Base-by-base conservation (phyloP, 2,329 filamentous ascomycete species). In the Xylariaceae sp. region DNA sequence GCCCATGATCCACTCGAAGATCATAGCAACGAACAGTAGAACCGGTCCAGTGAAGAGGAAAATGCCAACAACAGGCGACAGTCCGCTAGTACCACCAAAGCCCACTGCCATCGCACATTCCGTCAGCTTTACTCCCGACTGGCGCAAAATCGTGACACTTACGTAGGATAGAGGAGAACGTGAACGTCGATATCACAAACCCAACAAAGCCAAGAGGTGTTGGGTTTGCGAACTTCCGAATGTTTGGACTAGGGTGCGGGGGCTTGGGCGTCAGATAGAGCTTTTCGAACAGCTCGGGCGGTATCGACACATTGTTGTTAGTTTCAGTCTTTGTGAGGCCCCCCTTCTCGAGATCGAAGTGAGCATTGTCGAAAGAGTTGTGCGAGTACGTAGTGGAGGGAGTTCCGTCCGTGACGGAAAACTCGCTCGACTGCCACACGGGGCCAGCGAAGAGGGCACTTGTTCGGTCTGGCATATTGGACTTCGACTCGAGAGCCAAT, bases 1-100 rank as follows among this genome's bases (percentile, higher is more conserved):
- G 22, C 45, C 45, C 45, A 47, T 47, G 3, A 47, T 22, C 45
- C 45, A 47, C 12, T 47, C 45, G 32, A 47, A 47, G 22, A 47
- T 36, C 45, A 47, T 47, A 5, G 36, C 45, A 19, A 47, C 38
- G 10, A 47, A 11, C 12, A 47, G 30, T 7, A 47, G 39, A 6
- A 47, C 38, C 12, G 45, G 45, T 17, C 45, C 45, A 27, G 45
- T 47, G 32, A 42, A 42, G 18, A 42, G 18, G 39, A 42, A 42
- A 12, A 42, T 42, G 22, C 39, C 39, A 27, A 42, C 39, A 19
- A 42, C 39, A 42, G 39, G 39, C 12, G 39, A 42, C 39, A 42
- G 39, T 27, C 39, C 39, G 39, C 39, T 42, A 12, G 39, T 4
- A 11, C 39, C 39, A 18, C 39, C 39, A 15, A 42, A 42, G 39